phyloP scores from a whole-genome alignment of 768 basidiomycete species.

The Boletus barrowsii region DNA sequence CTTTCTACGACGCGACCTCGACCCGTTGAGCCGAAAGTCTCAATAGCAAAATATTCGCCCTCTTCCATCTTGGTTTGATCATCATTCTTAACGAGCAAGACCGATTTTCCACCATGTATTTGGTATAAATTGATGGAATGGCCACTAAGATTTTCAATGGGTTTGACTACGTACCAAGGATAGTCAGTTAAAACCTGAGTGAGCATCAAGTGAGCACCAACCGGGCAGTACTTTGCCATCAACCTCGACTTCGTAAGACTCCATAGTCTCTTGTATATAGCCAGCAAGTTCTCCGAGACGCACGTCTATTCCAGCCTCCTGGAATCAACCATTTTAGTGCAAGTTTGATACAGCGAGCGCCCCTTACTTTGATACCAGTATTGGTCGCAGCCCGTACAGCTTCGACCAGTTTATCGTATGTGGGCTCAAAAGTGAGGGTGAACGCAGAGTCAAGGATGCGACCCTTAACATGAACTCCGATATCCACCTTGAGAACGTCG shows the following conservation, averaged over 20 bases:
- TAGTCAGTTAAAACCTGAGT: neutral
- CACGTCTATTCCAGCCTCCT: conserved; percentile 97
- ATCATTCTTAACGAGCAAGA: conserved; percentile 83
- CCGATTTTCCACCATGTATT: conserved; percentile 93
- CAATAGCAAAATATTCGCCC: conserved; percentile 98
- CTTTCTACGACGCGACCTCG: conserved; percentile 82
- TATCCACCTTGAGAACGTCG: conserved; percentile 95
- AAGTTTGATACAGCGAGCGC: neutral
- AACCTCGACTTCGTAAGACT: conserved; percentile 96
- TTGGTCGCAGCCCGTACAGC: conserved; percentile 95
- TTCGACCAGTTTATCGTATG: conserved; percentile 83
- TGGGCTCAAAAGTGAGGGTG: conserved; percentile 84
- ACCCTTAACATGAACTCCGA: conserved; percentile 97
- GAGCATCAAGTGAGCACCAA: conserved; percentile 27
- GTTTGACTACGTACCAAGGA: conserved; percentile 63
- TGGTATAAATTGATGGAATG: conserved; percentile 89
- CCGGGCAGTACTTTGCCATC: conserved; percentile 79
- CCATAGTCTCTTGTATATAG: conserved; percentile 97
- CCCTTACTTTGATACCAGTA: conserved; percentile 78
- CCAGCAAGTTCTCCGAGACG: conserved; percentile 90
- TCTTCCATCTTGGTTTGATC: conserved; percentile 98
- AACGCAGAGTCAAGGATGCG: conserved; percentile 95
- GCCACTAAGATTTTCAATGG: conserved; percentile 91
- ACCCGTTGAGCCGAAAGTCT: conserved; percentile 98
- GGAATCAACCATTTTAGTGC: conserved; percentile 6